Conservation (phyloP, 2,329 filamentous ascomycete genomes). For the Diplodia seriata region DNA sequence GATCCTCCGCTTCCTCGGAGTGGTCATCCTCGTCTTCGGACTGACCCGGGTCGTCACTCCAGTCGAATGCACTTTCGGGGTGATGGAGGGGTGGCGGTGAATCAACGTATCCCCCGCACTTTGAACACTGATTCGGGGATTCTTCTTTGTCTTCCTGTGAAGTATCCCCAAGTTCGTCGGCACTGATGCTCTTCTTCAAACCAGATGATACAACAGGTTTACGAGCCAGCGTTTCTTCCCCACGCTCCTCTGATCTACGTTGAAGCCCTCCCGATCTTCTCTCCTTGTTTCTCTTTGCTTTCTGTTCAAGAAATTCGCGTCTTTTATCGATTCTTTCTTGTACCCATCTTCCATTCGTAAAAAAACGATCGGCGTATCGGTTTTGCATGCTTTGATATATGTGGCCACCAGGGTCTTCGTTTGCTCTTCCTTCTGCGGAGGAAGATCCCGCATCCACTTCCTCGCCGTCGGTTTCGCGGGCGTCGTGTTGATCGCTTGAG, state of each 20-base stretch:
- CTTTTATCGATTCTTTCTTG: no score
- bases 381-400: no score
- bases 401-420: no score
- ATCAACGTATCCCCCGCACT: not conserved
- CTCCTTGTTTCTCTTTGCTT: not conserved
- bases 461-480: not conserved
- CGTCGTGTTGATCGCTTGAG: not conserved
- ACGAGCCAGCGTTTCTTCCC: not conserved
- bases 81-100: not conserved
- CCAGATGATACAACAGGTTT: not conserved
- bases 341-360: no score
- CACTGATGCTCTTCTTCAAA: not conserved
- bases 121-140: not conserved
- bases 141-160: not conserved
- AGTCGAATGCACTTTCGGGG: not conserved
- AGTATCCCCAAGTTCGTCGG: not conserved
- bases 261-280: not conserved
- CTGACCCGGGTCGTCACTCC: not conserved
- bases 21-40: not conserved
- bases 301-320: not conserved
- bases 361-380: no score
- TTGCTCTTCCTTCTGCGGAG: no score
- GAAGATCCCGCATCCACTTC: not conserved
- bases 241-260: no score
- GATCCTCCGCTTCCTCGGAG: no score